These are phyloP conservation scores for Neurospora sp. DNA, from an alignment of 495 filamentous ascomycete species.

Conservation along the genomic window DNA sequence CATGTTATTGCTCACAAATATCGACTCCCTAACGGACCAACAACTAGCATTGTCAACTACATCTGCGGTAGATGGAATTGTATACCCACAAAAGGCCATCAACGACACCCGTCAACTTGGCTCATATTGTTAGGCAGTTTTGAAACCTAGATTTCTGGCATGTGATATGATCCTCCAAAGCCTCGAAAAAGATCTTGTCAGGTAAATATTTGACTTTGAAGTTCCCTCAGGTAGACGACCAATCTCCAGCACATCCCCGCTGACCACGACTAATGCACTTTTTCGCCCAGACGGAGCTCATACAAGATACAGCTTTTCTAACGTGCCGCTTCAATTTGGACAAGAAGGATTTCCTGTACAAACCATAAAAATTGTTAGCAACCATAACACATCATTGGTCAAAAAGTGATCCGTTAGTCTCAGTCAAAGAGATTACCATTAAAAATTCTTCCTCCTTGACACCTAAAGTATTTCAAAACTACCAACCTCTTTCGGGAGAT, in stretches of 20 bases:
- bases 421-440: neutral
- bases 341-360: neutral
- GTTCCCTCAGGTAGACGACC: neutral
- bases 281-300: neutral
- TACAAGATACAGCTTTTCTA: neutral
- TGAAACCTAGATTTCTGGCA: neutral
- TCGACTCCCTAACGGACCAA: neutral
- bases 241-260: neutral
- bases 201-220: neutral
- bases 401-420: neutral
- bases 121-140: neutral
- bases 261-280: neutral
- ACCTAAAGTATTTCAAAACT: neutral
- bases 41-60: neutral
- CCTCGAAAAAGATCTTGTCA: rapidly evolving
- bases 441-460: neutral
- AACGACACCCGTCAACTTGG: neutral
- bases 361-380: neutral
- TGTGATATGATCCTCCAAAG: neutral
- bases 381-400: neutral
- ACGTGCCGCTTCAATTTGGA: neutral
- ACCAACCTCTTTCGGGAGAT: neutral
- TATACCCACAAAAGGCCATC: neutral
- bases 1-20: neutral
- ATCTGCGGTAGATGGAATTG: neutral